Base-by-base conservation (phyloP, 2,329 filamentous ascomycete species). In the Fonsecaea multimorphosa region DNA sequence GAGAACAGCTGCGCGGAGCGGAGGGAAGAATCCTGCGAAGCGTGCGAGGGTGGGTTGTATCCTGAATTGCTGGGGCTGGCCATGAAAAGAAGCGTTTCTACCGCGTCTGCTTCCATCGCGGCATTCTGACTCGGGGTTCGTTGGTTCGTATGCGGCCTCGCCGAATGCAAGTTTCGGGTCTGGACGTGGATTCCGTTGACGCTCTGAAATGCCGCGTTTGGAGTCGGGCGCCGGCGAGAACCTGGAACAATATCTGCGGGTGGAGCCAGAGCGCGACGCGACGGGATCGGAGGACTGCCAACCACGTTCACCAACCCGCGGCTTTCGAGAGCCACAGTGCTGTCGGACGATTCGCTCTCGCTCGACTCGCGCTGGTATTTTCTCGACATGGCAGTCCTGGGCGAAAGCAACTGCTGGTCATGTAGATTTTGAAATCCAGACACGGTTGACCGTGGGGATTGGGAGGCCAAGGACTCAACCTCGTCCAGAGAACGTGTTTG, bases 401-500 rank as follows among this genome's bases (percentile, higher is more conserved):
- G 87, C 4, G 71, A 72, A 24, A 63, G 60, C 32, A 87, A n/a
- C 83, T 84, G n/a, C 81, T 79, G 66, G 79, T 82, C 55, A 78
- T 58, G 83, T 79, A 64, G 82, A 78, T 71, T 86, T 79, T 69
- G 87, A 72, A 62, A 86, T 84, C 31, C 87, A 84, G 64, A 83
- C 80, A 76, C 84, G 85, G 56, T 89, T 84, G 36, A 84, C 80
- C 29, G 69, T 22, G 88, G 87, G 0, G 89, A 91, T 61, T 90
- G 87, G 1, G 91, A 91, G 9, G 91, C 87, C 46, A 92, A 79
- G 54, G 86, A 87, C 78, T 94, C 92, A 32, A 94, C 86, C 77
- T 94, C 91, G 62, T 90, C 88, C 64, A 95, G 87, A 19, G 87
- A 88, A 69, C 90, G 88, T 27, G 89, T 85, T 78, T 96, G 91